These are phyloP conservation scores for Microbotryum saponariae DNA, from an alignment of 1,284 basidiomycete species.

Conservation along the genomic window DNA sequence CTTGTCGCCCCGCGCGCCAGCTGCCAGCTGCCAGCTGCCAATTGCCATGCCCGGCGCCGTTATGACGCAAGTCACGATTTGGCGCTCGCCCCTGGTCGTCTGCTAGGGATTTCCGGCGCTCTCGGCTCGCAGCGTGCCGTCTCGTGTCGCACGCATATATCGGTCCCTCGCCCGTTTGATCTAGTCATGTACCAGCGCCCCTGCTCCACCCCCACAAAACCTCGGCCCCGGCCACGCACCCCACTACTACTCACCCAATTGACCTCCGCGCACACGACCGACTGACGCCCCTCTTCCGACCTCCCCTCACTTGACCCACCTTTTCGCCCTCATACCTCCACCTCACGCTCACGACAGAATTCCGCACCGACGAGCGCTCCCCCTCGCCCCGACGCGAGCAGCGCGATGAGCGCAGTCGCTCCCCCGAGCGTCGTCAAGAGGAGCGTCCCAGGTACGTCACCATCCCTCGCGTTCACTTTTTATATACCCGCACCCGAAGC, in stretches of 20 bases:
- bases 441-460: conserved; percentile 11
- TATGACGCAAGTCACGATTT: too few relatives aligned
- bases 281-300: conserved; percentile 1
- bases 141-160: too few relatives aligned
- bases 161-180: too few relatives aligned
- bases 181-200: too few relatives aligned
- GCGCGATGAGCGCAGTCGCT: conserved; percentile 16
- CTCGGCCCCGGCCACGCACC: too few relatives aligned
- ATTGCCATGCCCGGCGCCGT: too few relatives aligned
- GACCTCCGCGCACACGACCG: not conserved
- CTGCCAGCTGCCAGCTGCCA: too few relatives aligned
- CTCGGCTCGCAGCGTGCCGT: too few relatives aligned
- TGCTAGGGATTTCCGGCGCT: too few relatives aligned
- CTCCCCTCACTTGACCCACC: conserved; percentile 4
- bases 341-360: conserved; percentile 15
- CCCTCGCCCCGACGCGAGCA: conserved; percentile 18
- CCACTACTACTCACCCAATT: not conserved
- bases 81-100: too few relatives aligned
- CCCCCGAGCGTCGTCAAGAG: conserved; percentile 20
- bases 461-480: not conserved
- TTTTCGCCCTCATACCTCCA: conserved; percentile 4
- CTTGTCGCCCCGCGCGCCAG: too few relatives aligned
- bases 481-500: not conserved
- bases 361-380: conserved; percentile 13
- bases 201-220: too few relatives aligned